Base-by-base conservation (phyloP, 805 yeast species). In the Wickerhamiella kurtzmanii region DNA sequence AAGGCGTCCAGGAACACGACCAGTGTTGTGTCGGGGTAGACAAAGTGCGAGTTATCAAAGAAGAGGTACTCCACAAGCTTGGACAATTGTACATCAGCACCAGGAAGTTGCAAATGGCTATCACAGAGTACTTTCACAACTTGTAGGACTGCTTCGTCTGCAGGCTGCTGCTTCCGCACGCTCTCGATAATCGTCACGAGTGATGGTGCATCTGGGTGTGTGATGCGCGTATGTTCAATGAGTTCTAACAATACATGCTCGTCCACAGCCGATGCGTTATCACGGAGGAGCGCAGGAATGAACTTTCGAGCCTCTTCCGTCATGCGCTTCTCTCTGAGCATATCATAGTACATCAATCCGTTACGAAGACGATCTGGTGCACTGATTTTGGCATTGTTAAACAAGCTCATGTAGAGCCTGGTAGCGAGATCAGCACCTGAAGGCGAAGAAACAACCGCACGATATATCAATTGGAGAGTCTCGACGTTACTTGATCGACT, bases 1-100 rank as follows among this genome's bases (percentile, higher is more conserved):
- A 45, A 50, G 2, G 57, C 50, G 22, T 56, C 60, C 15, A 56
- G 49, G 8, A 56, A 20, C 38, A 54, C 41, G 15, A 54, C 46
- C 13, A 51, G 35, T 6, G 50, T 45, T 5, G 43, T 50, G 1
- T 39, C 45, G 16, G 45, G 32, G 3, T 53, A 25, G 17, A 22
- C 36, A 6, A 46, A 44, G 18, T 54, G 57, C 8, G 57, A 52
- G 38, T 49, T 49, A 15, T 21, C 43, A 28, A 50, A 49, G 15
- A 45, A 43, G 3, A 51, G 36, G 18, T 50, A 28, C n/a, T 37
- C 16, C 0, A 50, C 50, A 3, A 56, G 49, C n/a, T 22, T 13
- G 5, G 25, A 6, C 25, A 38, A 11, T 20, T 18, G 9, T 17
- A 15, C 25, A 11, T 19, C n/a, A 11, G 41, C 41, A 38, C n/a